Base-by-base conservation (phyloP, 148 eudicot species). In the Vaccinium myrtillus region DNA sequence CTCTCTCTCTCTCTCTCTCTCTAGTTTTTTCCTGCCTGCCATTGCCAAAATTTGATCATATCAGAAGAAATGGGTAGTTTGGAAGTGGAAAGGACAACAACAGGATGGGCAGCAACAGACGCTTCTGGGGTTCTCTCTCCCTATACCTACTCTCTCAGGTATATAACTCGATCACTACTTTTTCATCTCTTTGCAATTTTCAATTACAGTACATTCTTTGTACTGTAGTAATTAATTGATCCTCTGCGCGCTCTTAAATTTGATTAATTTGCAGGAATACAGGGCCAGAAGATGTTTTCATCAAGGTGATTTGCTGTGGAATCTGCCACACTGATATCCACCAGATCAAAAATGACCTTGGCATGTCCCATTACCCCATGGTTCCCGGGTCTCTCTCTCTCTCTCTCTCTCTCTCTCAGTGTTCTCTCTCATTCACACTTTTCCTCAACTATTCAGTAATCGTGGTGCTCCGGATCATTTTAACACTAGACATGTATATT, bases 311-410 rank as follows among this genome's bases (percentile, higher is more conserved):
- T 1, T 88, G 90, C 80, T 95, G 98, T 80, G 98, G 98, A 79
- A 81, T 95, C 83, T 95, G 98, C 85, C 98, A 95, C 83, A 87
- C 95, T 12, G 98, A 95, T 90, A 51, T 95, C 90, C 98, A 94
- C 83, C 98, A 95, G 81, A 75, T 86, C 80, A 94, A 94, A 74
- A 95, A 95, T 88, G 98, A 95, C 54, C 98, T 95, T 32, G 96
- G 95, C 89, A 91, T 88, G 92, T 94, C 98, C 85, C 86, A 79
- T 82, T 95, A 95, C 80, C 98, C 98, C 88, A 95, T 95, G 98
- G 98, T 95, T 89, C 98, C 98, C 2, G 98, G 98, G 98, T 95
- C 87, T n/a, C 54, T 87, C 25, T 50, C 21, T 67, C 75, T 50
- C 83, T 49, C 18, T 46, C 70, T 46, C 74, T n/a, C n/a, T n/a